Evolutionary conservation across 768 basidiomycete species (phyloP), one percentile per base, ranked within the genome.

Genomic region (Amanita thiersii): DNA sequence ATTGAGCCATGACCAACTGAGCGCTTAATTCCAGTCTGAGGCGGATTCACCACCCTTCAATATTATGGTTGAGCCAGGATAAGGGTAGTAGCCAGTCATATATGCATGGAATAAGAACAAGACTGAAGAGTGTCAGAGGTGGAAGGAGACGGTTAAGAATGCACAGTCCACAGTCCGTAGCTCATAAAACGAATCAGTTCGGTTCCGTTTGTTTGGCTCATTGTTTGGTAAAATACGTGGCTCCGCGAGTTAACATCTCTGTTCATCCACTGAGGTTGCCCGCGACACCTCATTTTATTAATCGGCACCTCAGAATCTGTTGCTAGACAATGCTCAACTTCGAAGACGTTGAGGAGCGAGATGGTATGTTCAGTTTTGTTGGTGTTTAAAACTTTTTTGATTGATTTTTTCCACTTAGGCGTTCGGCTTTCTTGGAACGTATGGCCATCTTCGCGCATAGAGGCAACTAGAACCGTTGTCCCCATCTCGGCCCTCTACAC

Each of bases 401-500:
- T 20, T 39, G 7, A 28, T 39, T 37, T 21, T 41, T 35, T 29
- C 32, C 26, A 44, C 40, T 26, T 47, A 96, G 92, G 94, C 51
- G 81, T 97, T 34, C 79, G 94, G 42, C 73, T 98, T 50, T 94
- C 93, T 35, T 98, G 94, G 96, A 99, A 99, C 62, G 89, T 93
- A 45, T 99, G 91, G 90, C 92, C 93, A 2, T 93, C 92, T 25
- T 93, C 91, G 46, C 81, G 96, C 53, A 94, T 98, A 61, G 96
- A 99, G 66, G 91, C 94, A 10, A 98, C 93, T 26, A 77, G 94
- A 52, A 97, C 90, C 3, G 94, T 99, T 29, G 94, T 98, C 5
- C 96, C 96, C 45, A 96, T 99, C 55, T 84, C 94, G n/a, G 90
- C 96, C 6, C 73, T 99, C 5, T 99, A 99, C 64, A 91, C 89